phyloP scores from a whole-genome alignment of 352 stramenopile species.

The Phytopythium cucurbitacearum region DNA sequence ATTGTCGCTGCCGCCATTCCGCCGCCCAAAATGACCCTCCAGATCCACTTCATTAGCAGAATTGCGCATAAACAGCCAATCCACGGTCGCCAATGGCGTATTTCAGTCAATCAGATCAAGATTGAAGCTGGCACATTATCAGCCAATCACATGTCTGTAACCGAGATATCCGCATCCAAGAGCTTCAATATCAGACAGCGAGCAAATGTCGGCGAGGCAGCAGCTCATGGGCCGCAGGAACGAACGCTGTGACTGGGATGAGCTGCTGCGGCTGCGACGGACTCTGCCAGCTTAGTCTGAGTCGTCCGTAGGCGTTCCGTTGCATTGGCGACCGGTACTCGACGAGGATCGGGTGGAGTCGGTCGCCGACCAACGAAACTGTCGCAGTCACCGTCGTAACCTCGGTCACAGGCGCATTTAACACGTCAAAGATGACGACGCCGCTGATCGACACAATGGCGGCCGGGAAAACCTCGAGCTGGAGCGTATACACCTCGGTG shows the following conservation, averaged over 20 bases:
- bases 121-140: background rate
- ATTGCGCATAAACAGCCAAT: constrained; percentile 2
- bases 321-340: constrained; percentile 26
- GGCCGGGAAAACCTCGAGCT: constrained; percentile 17
- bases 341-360: constrained; percentile 37
- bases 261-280: constrained; percentile 15
- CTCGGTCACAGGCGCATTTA: constrained; percentile 15
- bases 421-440: constrained; percentile 25
- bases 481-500: constrained; percentile 36
- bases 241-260: constrained; percentile 17
- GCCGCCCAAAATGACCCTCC: background rate
- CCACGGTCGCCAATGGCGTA: background rate
- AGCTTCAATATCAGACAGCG: background rate
- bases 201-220: constrained; percentile 13
- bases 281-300: constrained; percentile 27
- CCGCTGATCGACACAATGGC: constrained; percentile 30
- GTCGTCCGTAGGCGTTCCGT: constrained; percentile 2
- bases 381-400: constrained; percentile 6
- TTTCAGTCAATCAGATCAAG: constrained; percentile 1
- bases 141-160: too few relatives aligned
- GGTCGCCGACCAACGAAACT: constrained; percentile 18
- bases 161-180: too few relatives aligned
- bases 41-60: background rate
- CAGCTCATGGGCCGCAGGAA: constrained; percentile 23
- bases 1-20: background rate